These are phyloP conservation scores for Salix koriyanagi DNA, from an alignment of 345 rosid genomes.

Conservation along the genomic window DNA sequence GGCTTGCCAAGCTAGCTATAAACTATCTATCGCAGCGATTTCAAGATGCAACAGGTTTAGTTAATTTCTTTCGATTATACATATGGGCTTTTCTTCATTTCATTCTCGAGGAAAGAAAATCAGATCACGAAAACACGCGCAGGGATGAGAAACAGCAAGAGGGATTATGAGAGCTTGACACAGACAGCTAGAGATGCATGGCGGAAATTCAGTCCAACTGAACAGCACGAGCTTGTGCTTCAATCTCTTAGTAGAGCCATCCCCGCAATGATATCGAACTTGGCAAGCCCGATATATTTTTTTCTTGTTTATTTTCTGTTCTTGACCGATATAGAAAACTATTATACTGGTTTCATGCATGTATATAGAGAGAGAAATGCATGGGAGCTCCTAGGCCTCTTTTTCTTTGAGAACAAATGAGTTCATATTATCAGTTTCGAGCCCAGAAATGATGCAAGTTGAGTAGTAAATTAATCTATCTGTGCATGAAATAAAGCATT, in stretches of 20 bases:
- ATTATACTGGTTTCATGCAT: not conserved
- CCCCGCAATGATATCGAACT: constrained; percentile 42
- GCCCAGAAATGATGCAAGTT: not conserved
- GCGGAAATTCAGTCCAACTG: constrained; percentile 33
- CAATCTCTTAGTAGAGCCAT: constrained; percentile 53
- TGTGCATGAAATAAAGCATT: not conserved
- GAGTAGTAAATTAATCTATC: not conserved
- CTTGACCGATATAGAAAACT: not conserved
- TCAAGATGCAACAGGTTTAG: constrained; percentile 54
- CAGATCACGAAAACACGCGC: not conserved
- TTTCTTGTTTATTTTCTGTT: not conserved
- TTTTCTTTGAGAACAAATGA: not conserved
- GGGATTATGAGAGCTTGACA: constrained; percentile 61
- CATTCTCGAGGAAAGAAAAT: not conserved
- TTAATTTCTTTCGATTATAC: not conserved
- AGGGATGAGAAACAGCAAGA: constrained; percentile 42
- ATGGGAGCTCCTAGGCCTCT: not conserved
- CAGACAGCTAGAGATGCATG: constrained; percentile 54
- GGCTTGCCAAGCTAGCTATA: constrained; percentile 53
- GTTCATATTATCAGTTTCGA: too few species aligned
- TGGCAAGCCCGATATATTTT: constrained; percentile 32
- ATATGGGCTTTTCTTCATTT: not conserved
- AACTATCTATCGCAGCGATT: constrained; percentile 49
- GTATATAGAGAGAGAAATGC: not conserved
- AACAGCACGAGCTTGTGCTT: constrained; percentile 60